Evolutionary conservation across 164 flowering plant genomes (phyloP), one percentile per base, ranked within the genome.

Genomic region (Buxus sempervirens): DNA sequence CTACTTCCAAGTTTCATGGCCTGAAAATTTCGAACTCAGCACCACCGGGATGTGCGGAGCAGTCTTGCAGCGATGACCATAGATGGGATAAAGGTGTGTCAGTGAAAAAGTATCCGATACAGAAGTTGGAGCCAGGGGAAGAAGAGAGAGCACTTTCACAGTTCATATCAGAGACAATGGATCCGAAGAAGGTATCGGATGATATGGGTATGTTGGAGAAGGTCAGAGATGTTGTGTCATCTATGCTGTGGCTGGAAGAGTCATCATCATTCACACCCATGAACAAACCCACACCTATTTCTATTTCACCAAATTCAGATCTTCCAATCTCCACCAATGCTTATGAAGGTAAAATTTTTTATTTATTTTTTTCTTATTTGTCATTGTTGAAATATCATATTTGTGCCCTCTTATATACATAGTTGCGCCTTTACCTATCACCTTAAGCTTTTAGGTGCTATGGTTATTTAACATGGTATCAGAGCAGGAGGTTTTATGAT

Each of bases 71-170:
- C 3, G 22, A 45, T 10, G 76, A 71, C 25, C 74, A 81, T 36
- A 70, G 32, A 23, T 84, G 78, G 77, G 88, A 84, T 45, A 86
- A 84, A 72, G 90, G 94, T 27, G 85, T 87, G 23, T 84, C 94
- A 0, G 86, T 89, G 70, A 89, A 85, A 72, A 93, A 93, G 72
- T 87, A 88, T 68, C 71, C 88, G 70, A 75, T 72, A 74, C 71
- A 83, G 21, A 89, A 88, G 75, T 65, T 89, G 42, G 88, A 89
- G 80, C 96, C 96, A 0, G 94, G 90, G 53, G 86, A 88, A 28
- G 96, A 85, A 24, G 96, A 93, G 71, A 82, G 69, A 74, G 92
- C 94, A 20, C 93, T 89, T 60, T 89, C 92, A 15, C 80, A 80
- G 70, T 91, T 82, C 57, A 89, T 89, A 22, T 73, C 89, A 0